Conservation (phyloP, 148 eudicot species). For the Gaultheria prostrata region DNA sequence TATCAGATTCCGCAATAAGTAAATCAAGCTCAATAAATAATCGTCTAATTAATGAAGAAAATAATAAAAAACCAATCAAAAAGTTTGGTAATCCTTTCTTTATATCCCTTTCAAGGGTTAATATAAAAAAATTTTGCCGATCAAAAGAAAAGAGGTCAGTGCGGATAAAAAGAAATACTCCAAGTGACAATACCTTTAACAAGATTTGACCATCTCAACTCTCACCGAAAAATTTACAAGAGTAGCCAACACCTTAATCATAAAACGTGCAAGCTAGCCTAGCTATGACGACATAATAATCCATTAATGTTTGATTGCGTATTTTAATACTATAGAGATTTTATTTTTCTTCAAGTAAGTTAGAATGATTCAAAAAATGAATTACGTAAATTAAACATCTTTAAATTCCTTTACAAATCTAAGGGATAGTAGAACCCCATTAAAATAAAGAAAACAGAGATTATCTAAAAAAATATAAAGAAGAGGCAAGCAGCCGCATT, state of each 20-base stretch:
- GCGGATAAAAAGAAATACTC: neutral
- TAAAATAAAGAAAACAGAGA: neutral
- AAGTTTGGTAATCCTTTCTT: no score
- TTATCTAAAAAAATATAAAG: neutral
- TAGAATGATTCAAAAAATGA: neutral
- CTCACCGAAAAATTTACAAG: neutral
- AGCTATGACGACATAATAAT: neutral
- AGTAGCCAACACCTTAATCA: neutral
- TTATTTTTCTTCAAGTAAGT: neutral
- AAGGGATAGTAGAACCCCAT: neutral
- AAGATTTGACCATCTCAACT: neutral
- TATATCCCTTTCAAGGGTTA: no score
- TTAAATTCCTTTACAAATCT: neutral
- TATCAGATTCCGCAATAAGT: neutral
- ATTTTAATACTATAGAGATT: neutral
- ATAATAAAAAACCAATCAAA: neutral
- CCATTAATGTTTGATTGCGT: neutral
- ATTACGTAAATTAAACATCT: neutral
- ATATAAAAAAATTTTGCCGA: no score
- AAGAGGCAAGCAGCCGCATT: constrained; percentile 47
- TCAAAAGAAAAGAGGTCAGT: neutral
- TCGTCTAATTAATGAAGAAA: neutral
- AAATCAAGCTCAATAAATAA: neutral
- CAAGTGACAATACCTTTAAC: neutral
- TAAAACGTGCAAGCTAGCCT: neutral